Conservation (phyloP, 768 basidiomycete genomes). For the Lactarius tabidus region DNA sequence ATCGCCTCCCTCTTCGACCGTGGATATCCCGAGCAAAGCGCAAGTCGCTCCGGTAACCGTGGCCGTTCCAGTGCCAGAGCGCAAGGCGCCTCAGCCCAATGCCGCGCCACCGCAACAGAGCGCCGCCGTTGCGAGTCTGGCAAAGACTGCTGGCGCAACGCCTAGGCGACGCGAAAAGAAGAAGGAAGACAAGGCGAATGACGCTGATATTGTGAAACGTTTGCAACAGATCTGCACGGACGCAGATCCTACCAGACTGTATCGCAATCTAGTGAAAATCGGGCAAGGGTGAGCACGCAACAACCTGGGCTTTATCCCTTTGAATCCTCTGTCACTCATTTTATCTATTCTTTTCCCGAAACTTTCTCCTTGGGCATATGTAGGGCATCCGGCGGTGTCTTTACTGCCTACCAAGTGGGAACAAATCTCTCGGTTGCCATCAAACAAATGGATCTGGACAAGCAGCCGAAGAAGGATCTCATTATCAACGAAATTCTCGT, state of each 20-base stretch:
- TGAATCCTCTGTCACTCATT: constrained; percentile 12
- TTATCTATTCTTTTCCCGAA: background rate
- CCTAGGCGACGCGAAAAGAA: constrained; percentile 86
- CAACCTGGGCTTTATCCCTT: background rate
- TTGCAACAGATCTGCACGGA: constrained; percentile 95
- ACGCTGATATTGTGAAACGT: constrained; percentile 87
- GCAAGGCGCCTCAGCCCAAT: constrained; percentile 36
- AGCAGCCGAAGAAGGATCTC: constrained; percentile 98
- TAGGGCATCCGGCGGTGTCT: constrained; percentile 96
- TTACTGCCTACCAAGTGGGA: constrained; percentile 96
- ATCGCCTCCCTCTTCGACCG: constrained; percentile 20
- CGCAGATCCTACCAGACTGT: constrained; percentile 92
- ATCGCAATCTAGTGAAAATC: constrained; percentile 92
- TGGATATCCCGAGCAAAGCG: constrained; percentile 17
- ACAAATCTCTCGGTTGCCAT: constrained; percentile 94
- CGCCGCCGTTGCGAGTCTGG: constrained; percentile 59
- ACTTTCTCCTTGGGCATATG: constrained; percentile 8
- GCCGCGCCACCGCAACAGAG: constrained; percentile 49
- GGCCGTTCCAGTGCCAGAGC: constrained; percentile 15
- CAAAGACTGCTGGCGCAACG: constrained; percentile 71
- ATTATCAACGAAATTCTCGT: constrained; percentile 99
- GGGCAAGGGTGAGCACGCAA: constrained; percentile 79
- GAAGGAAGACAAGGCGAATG: constrained; percentile 69
- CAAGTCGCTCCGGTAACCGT: background rate
- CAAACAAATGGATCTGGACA: constrained; percentile 99